These are phyloP conservation scores for Leptomonas seymouri DNA, from an alignment of 208 protist species.

Conservation along the genomic window DNA sequence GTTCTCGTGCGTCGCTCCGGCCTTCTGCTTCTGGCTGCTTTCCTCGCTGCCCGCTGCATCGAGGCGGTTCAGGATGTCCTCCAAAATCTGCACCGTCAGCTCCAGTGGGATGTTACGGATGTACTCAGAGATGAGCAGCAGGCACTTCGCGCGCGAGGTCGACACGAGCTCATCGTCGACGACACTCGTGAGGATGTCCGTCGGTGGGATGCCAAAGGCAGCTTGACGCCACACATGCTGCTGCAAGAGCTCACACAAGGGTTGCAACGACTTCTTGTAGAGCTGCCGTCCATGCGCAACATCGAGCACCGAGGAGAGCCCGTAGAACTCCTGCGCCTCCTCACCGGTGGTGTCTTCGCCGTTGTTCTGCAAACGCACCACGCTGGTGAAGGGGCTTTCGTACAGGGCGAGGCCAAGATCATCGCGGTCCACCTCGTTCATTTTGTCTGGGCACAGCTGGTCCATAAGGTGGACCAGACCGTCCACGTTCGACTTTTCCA, in stretches of 20 bases:
- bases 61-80: constrained; percentile 60
- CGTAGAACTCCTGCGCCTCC: constrained; percentile 83
- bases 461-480: constrained; percentile 85
- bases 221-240: constrained; percentile 68
- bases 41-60: constrained; percentile 27
- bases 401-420: constrained; percentile 57
- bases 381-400: constrained; percentile 72
- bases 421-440: constrained; percentile 90
- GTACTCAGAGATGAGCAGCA: constrained; percentile 82
- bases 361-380: constrained; percentile 69
- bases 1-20: constrained; percentile 20
- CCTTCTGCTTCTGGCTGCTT: constrained; percentile 1
- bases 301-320: constrained; percentile 72
- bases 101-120: constrained; percentile 86
- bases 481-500: constrained; percentile 65
- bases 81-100: constrained; percentile 76
- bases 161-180: constrained; percentile 13
- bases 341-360: constrained; percentile 50
- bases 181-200: constrained; percentile 60
- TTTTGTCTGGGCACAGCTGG: constrained; percentile 79
- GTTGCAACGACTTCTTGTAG: constrained; percentile 40
- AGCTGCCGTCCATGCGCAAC: constrained; percentile 47
- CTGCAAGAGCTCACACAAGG: constrained; percentile 59
- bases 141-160: constrained; percentile 53
- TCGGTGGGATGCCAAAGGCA: constrained; percentile 63